Percentiles rank a stretch among this genome's conserved stretches.
phyloP scores from a whole-genome alignment of 345 rosid species.

The Litchi chinensis region DNA sequence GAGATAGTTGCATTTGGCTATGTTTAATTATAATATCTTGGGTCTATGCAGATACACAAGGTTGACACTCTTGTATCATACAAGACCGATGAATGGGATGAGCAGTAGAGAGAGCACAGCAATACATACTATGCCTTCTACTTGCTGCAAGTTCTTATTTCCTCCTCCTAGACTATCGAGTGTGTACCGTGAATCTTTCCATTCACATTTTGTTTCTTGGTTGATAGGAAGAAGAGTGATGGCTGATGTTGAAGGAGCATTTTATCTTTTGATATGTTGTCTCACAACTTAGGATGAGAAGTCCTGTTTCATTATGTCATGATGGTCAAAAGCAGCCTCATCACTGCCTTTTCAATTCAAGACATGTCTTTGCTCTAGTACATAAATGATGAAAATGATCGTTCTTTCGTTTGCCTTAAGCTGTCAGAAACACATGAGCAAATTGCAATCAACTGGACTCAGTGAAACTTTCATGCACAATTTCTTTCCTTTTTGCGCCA shows the following conservation, averaged over 20 bases:
- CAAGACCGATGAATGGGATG: slow-evolving; percentile 97
- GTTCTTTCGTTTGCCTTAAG: too few relatives aligned
- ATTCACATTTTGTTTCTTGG: slow-evolving; percentile 44
- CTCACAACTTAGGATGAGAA: neutral
- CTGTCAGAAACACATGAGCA: too few relatives aligned
- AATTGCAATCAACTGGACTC: too few relatives aligned
- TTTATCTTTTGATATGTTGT: neutral
- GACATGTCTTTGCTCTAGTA: too few relatives aligned
- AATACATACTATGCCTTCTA: neutral
- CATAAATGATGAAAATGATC: too few relatives aligned
- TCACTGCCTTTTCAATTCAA: too few relatives aligned
- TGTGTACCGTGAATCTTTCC: slow-evolving; percentile 51
- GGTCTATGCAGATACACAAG: slow-evolving; percentile 79
- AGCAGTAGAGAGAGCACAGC: slow-evolving; percentile 37
- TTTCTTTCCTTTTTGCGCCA: too few relatives aligned
- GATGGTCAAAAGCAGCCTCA: too few relatives aligned
- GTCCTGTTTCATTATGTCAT: neutral
- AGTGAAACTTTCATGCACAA: too few relatives aligned
- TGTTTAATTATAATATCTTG: neutral
- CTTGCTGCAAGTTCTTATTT: neutral
- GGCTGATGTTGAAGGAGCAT: too few relatives aligned
- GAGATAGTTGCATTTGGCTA: neutral
- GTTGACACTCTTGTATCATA: slow-evolving; percentile 95
- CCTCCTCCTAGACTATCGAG: slow-evolving; percentile 13
- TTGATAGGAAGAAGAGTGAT: neutral